phyloP scores from a whole-genome alignment of 2,329 filamentous ascomycete genomes.

The Fusarium sp. region DNA sequence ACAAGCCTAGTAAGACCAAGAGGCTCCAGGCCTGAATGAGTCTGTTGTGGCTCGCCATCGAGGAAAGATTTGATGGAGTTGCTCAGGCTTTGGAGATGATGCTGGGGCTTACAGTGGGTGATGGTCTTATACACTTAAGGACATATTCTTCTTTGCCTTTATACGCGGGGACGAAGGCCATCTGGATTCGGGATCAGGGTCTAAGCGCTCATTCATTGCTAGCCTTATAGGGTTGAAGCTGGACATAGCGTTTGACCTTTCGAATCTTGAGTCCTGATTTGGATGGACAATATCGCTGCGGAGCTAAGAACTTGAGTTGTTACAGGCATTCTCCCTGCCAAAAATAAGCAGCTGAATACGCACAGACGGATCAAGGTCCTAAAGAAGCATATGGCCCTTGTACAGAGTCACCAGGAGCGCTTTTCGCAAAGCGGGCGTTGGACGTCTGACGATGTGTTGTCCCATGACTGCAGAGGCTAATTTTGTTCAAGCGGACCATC shows the following conservation, averaged over 20 bases:
- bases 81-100: not conserved
- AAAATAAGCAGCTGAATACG: slow-evolving; percentile 4
- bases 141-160: not conserved
- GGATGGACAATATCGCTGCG: not conserved
- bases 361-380: not conserved
- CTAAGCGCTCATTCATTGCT: not conserved
- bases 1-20: slow-evolving; percentile 1
- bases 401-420: not conserved
- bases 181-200: not conserved
- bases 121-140: not conserved
- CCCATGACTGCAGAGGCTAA: not conserved
- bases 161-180: not conserved
- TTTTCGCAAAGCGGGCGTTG: not conserved
- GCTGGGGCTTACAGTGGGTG: not conserved
- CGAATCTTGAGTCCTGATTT: not conserved
- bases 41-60: slow-evolving; percentile 5
- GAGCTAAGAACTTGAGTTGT: not conserved
- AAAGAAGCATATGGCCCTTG: not conserved
- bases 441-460: not conserved
- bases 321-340: not conserved
- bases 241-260: not conserved
- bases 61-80: not conserved
- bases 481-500: not conserved
- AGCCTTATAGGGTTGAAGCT: not conserved
- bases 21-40: not conserved